Evolutionary conservation across 495 filamentous ascomycete species (phyloP), one percentile per base, ranked within the genome.

Genomic region (Melanomma pulvis-pyrius): DNA sequence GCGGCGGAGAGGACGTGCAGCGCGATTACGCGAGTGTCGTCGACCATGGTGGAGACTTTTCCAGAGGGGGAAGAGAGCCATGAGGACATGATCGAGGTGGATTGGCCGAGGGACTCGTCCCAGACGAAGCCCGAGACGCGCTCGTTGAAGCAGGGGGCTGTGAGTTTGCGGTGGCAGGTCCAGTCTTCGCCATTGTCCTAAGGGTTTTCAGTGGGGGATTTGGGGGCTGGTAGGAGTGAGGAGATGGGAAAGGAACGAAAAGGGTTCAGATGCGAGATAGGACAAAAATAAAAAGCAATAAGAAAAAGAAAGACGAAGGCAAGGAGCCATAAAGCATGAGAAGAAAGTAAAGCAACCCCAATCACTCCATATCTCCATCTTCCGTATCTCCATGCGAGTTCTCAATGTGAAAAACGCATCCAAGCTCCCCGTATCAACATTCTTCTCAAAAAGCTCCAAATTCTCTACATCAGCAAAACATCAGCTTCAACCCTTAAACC

Each of bases 61-160:
- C 36, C 52, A 17, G 13, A 17, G 21, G 41, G 30, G 2, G n/a
- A 7, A 1, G 66, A 67, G 41, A 63, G 34, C 70, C 70, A 73
- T 17, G 65, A 19, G 13, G 44, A 25, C 3, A 67, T 54, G 62
- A 73, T 67, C 12, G 53, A 34, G 13, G 25, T 19, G n/a, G 59
- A 41, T 65, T 73, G 71, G n/a, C 56, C 22, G 12, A 71, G 19
- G 29, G 65, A 66, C 32, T 73, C 71, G 25, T 54, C 39, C 71
- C 71, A 73, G 22, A 73, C 71, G 26, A 63, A 30, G 26, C 44
- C 21, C 25, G 53, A 61, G 46, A 70, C 55, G 12, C 64, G 63
- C 26, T 73, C 71, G 48, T 73, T 73, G 60, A 73, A 70, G 46
- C 57, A 62, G n/a, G 71, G 57, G 0, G 71, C 71, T 17, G 61